These are phyloP conservation scores for Fusarium goolgardi DNA, from an alignment of 2,329 filamentous ascomycete species.

Conservation along the genomic window DNA sequence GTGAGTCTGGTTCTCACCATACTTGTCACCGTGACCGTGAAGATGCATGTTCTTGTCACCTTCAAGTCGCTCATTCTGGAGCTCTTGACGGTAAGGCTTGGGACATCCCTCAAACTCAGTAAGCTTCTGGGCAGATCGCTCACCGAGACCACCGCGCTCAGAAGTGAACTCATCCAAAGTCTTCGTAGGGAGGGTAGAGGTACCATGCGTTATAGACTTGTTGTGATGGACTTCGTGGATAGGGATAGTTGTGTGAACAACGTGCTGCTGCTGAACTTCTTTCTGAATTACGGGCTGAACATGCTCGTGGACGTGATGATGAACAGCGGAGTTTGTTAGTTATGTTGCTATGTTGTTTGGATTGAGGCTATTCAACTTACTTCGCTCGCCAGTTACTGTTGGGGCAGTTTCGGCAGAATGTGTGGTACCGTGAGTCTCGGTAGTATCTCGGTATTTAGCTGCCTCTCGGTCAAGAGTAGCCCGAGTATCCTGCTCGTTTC, in stretches of 20 bases:
- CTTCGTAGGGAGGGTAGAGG: constrained; percentile 72
- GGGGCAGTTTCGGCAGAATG: constrained; percentile 46
- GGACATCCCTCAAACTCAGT: constrained; percentile 73
- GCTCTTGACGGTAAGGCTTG: constrained; percentile 45
- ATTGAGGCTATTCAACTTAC: neutral
- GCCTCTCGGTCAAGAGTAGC: constrained; percentile 64
- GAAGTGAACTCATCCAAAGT: constrained; percentile 71
- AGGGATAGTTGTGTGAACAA: constrained; percentile 78
- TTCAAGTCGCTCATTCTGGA: constrained; percentile 24
- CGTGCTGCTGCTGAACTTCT: constrained; percentile 73
- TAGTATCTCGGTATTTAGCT: constrained; percentile 47
- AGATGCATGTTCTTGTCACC: constrained; percentile 37
- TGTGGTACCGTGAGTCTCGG: constrained; percentile 48
- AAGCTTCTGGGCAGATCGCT: constrained; percentile 64
- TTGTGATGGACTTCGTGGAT: constrained; percentile 79
- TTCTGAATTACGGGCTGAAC: constrained; percentile 79
- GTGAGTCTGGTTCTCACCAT: constrained; percentile 19
- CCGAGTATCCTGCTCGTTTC: constrained; percentile 62
- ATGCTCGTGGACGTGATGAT: constrained; percentile 70
- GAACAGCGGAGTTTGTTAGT: neutral
- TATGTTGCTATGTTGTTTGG: neutral
- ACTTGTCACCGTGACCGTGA: constrained; percentile 28
- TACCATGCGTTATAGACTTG: constrained; percentile 72
- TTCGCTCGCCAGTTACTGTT: constrained; percentile 47
- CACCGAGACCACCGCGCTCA: constrained; percentile 59